phyloP scores from a whole-genome alignment of 441 rosid genomes.

The Corymbia citriodora region DNA sequence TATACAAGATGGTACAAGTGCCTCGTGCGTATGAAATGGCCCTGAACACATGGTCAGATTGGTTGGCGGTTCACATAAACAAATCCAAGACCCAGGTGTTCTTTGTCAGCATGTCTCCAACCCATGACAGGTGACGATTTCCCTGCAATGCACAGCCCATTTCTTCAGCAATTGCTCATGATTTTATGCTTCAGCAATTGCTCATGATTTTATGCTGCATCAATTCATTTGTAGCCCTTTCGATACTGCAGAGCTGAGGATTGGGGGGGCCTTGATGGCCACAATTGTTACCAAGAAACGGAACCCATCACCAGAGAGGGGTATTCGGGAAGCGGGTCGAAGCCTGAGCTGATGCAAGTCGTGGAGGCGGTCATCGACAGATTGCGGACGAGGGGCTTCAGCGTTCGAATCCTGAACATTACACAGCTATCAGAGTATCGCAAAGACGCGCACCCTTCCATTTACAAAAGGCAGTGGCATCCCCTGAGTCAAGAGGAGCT shows the following conservation, averaged over 20 bases:
- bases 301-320: constrained; percentile 24
- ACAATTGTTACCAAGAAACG: constrained; percentile 44
- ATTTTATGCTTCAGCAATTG: background rate
- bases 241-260: constrained; percentile 29
- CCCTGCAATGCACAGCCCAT: background rate
- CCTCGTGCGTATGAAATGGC: constrained; percentile 64
- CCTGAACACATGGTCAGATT: constrained; percentile 49
- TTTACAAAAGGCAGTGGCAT: constrained; percentile 48
- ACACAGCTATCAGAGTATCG: constrained; percentile 54
- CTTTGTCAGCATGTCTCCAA: constrained; percentile 65
- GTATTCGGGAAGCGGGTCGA: constrained; percentile 25
- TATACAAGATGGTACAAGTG: constrained; percentile 46
- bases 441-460: constrained; percentile 57
- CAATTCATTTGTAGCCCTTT: background rate
- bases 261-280: constrained; percentile 39
- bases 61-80: constrained; percentile 55
- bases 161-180: background rate
- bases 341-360: constrained; percentile 31
- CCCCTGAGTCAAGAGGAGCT: constrained; percentile 31
- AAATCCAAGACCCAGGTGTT: constrained; percentile 42
- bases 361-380: constrained; percentile 29
- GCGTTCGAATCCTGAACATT: constrained; percentile 45
- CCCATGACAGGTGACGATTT: constrained; percentile 51
- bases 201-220: background rate
- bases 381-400: constrained; percentile 28